Evolutionary conservation across 179 eudicot species (phyloP), one percentile per base, ranked within the genome.

Genomic region (Silene coronaria): DNA sequence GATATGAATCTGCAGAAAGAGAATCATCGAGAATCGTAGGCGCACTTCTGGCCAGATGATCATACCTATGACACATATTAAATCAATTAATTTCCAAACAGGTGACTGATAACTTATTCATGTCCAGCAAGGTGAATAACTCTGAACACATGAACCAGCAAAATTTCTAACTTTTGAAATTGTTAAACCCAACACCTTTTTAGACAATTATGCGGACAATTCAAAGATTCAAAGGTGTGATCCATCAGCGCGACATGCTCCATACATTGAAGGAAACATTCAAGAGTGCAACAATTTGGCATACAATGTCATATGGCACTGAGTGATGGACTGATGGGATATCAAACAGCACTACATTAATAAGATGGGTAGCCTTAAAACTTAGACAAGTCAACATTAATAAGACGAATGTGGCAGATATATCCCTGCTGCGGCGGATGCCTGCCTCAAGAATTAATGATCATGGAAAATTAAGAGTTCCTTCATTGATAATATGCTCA

Each of bases 1-100:
- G 97, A 83, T 95, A 95, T 70, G 99, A 95, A 87, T 95, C 99
- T 74, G 99, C 99, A 77, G 99, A 95, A 51, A 95, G 88, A 71
- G 99, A 93, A 85, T 95, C 99, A 80, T 95, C 99, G 73, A 95
- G 79, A 73, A 95, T 93, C 34, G 97, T 88, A 10, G 99, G 99
- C 75, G 99, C 99, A 87, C 97, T 92, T 88, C 82, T 88, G 21
- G 97, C 97, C 84, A 95, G 84, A 87, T 95, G 99, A 51, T 95
- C 97, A 72, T 95, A 92, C 99, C 99, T 92, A 84, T 75, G 72
- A 64, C 67, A 64, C 55, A 75, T 46, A 42, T 67, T 77, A n/a
- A 63, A 79, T 36, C 64, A 69, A 64, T 76, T 65, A 82, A 70
- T 62, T 55, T 42, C 64, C 57, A 51, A 57, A 58, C 58, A 65